Evolutionary conservation across 176 grass and related monocot genomes (phyloP), one percentile per base, ranked within the genome.

Genomic region (Aegilops umbellulata): DNA sequence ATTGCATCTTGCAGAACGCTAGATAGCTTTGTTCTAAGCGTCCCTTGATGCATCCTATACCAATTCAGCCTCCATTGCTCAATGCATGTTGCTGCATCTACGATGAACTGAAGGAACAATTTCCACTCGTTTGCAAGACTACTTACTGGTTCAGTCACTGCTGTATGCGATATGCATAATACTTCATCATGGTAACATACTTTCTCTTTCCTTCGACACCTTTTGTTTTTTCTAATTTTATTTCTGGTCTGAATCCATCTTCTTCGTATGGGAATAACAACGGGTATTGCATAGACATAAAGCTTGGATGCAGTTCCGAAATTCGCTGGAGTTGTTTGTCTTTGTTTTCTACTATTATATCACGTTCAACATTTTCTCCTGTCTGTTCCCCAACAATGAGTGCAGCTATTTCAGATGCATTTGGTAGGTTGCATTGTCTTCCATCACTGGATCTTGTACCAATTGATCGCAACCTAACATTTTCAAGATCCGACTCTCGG

Each of bases 281-380:
- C 1, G 70, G 81, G 39, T 84, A 89, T 79, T 84, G 57, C 81
- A 89, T 70, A 46, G 87, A 29, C 71, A 84, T 70, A 47, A 69
- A 84, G 38, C 60, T 85, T 47, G 80, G 72, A 32, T 84, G 87
- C 1, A 89, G 2, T 19, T 83, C 46, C 0, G 15, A 77, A n/a
- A 84, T 89, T 80, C 32, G 34, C 8, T 89, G 22, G 0, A 89
- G 39, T 8, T 35, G 3, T 20, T 53, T 72, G 13, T 83, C 77
- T 30, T 85, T 79, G 2, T 36, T 34, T 72, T 89, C 66, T 4
- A 89, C 42, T 41, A 89, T 66, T 70, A 80, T 85, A 51, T 85
- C 23, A 19, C 69, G 23, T 67, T 67, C 39, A 0, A 22, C 13
- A 24, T 42, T 15, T 36, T 38, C 67, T 27, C 38, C 9, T 3